phyloP scores from a whole-genome alignment of 129 eudicot species.

The Daucus carota region DNA sequence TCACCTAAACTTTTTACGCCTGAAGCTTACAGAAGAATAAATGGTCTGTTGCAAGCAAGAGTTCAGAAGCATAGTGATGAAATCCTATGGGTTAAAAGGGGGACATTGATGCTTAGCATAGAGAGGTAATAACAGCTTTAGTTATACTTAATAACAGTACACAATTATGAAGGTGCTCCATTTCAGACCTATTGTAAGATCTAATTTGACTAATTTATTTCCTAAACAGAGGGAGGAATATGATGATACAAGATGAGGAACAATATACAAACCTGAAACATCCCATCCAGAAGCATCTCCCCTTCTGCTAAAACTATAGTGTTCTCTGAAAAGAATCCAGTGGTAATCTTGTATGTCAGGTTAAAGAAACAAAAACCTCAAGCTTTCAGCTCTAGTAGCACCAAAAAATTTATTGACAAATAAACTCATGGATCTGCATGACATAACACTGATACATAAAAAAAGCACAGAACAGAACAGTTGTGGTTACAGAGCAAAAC shows the following conservation, averaged over 20 bases:
- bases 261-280: slow-evolving; percentile 62
- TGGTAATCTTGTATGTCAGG: slow-evolving; percentile 65
- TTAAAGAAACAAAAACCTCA: slow-evolving; percentile 38
- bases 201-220: background rate
- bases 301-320: slow-evolving; percentile 98
- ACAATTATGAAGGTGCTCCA: background rate
- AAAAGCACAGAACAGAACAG: background rate
- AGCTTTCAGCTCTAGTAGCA: background rate
- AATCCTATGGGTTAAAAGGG: background rate
- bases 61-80: background rate
- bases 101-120: background rate
- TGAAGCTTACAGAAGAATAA: background rate
- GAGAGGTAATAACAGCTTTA: background rate
- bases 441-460: background rate
- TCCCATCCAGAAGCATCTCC: slow-evolving; percentile 71
- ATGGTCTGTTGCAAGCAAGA: background rate
- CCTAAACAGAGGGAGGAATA: background rate
- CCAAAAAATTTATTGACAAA: background rate
- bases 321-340: slow-evolving; percentile 86
- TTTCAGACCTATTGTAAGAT: background rate
- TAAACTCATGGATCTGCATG: background rate
- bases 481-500: background rate
- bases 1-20: background rate
- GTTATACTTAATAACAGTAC: background rate
- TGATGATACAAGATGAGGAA: background rate